Percentiles rank a stretch among this genome's conserved stretches.
Conservation (phyloP, 164 flowering plant genomes). For the Warburgia ugandensis region DNA sequence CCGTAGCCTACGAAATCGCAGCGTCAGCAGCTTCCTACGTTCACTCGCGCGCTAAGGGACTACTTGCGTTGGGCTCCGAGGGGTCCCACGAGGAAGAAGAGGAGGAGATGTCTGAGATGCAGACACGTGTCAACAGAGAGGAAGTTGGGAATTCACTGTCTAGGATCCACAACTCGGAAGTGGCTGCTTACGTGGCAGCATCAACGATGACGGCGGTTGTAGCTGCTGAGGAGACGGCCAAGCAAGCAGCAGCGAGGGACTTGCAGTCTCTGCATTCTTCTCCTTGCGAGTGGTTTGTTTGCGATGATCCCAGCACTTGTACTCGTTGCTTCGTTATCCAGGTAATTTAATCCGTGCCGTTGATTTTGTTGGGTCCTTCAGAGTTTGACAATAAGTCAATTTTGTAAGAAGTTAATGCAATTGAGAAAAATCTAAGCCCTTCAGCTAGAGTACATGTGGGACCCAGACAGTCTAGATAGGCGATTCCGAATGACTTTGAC, state of each 20-base stretch:
- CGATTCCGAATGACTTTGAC: no score
- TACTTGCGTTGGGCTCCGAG: conserved; percentile 23
- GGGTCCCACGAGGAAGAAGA: conserved; percentile 13
- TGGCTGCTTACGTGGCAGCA: conserved; percentile 71
- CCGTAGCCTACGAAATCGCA: conserved; percentile 68
- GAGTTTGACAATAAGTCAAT: no score
- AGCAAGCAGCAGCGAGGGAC: conserved; percentile 63
- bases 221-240: conserved; percentile 70
- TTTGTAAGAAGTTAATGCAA: no score
- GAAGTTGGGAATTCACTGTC: conserved; percentile 23
- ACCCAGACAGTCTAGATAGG: no score
- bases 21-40: conserved; percentile 81
- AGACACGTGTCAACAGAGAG: conserved; percentile 4
- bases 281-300: conserved; percentile 92
- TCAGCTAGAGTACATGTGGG: no score
- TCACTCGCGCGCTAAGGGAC: conserved; percentile 40
- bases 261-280: conserved; percentile 78
- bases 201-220: conserved; percentile 89
- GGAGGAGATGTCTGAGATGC: conserved; percentile 9
- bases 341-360: conserved; percentile 44
- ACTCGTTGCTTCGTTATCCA: conserved; percentile 81
- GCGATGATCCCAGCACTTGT: conserved; percentile 58
- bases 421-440: no score
- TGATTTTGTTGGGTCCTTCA: no score
- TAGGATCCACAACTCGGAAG: conserved; percentile 44